A percentile compares a stretch with the other conserved stretches of the same genome.
These are phyloP conservation scores for Solanum bulbocastanum DNA, from an alignment of 257 asterid genomes.

Conservation along the genomic window DNA sequence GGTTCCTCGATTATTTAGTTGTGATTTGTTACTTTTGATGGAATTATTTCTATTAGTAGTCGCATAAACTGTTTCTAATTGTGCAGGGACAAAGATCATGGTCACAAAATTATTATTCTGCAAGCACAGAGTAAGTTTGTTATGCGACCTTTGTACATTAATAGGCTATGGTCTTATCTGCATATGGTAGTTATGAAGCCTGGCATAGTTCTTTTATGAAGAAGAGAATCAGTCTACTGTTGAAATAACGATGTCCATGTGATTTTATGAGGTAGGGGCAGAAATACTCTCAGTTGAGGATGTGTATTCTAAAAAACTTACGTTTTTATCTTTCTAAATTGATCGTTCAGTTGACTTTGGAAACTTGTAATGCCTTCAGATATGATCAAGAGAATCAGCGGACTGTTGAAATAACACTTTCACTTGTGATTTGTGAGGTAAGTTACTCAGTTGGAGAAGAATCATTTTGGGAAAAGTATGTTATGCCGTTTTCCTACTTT, in stretches of 20 bases:
- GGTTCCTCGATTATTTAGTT: too few species aligned
- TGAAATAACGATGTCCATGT: too few species aligned
- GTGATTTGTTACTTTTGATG: background rate
- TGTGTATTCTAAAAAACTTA: background rate
- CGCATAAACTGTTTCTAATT: background rate
- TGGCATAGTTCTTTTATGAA: background rate
- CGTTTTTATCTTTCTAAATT: too few species aligned
- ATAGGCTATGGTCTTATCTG: background rate
- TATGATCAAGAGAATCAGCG: background rate
- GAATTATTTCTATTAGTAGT: background rate
- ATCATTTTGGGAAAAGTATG: too few species aligned
- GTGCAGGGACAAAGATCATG: background rate
- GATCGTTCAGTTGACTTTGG: background rate
- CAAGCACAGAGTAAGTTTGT: background rate
- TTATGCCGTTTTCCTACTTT: too few species aligned
- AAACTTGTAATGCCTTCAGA: background rate
- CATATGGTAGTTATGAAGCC: background rate
- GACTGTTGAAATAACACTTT: background rate
- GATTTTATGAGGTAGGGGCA: too few species aligned
- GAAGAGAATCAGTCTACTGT: background rate
- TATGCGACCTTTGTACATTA: too few species aligned
- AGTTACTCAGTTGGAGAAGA: too few species aligned
- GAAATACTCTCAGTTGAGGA: background rate
- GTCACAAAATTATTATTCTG: background rate
- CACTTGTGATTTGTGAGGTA: background rate